Conservation (phyloP, 2,329 filamentous ascomycete species). For the Arthrobotrys sphaeroides region DNA sequence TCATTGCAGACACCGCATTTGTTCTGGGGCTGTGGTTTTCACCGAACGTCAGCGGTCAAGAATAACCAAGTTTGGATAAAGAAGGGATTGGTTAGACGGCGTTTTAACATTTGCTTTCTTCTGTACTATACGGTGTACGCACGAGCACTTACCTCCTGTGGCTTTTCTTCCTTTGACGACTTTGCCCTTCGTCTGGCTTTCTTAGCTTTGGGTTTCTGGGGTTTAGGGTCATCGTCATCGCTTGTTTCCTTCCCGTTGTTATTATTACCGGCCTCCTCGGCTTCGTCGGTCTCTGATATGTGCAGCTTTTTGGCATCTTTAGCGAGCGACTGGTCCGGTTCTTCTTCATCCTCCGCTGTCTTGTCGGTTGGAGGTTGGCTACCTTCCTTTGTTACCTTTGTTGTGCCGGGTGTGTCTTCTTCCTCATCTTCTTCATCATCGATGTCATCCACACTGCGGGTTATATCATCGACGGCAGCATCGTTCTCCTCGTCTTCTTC, state of each 20-base stretch:
- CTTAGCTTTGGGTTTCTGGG: constrained; percentile 17
- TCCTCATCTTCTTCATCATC: constrained; percentile 53
- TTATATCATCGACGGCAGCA: constrained; percentile 38
- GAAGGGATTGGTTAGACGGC: not conserved
- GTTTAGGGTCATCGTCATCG: constrained; percentile 8
- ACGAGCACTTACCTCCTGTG: constrained; percentile 25
- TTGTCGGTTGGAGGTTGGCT: not conserved
- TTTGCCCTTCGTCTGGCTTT: constrained; percentile 41
- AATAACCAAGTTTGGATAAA: too few species aligned
- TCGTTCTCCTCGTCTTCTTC: constrained; percentile 56
- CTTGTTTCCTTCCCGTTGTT: not conserved
- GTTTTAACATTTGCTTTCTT: not conserved
- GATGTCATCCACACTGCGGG: constrained; percentile 55
- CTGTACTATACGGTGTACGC: not conserved
- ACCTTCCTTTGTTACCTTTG: not conserved
- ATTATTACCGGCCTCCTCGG: not conserved
- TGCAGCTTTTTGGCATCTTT: constrained; percentile 20
- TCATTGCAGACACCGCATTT: constrained; percentile 64
- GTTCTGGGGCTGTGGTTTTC: constrained; percentile 58
- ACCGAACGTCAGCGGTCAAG: not conserved
- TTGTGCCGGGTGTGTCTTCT: constrained; percentile 9
- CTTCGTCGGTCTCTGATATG: not conserved
- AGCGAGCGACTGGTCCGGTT: constrained; percentile 30
- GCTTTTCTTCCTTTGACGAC: constrained; percentile 25
- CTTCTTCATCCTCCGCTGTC: not conserved